phyloP scores from a whole-genome alignment of 345 rosid species.

The Carallia pectinifolia region DNA sequence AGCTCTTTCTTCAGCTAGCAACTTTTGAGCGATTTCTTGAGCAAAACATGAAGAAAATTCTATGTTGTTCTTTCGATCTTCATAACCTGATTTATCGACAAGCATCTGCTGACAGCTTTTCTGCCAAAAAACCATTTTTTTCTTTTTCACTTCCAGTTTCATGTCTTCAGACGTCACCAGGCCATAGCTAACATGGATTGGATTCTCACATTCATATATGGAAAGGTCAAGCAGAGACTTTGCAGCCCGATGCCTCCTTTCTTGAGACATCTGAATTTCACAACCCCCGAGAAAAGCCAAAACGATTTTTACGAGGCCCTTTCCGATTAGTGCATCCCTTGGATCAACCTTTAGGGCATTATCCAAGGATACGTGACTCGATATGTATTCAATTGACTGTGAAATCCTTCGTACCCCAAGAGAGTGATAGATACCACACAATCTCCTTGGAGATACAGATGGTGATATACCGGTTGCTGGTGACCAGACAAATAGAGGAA shows the following conservation, averaged over 20 bases:
- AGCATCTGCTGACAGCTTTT: background rate
- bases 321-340: conserved; percentile 6
- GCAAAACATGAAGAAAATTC: conserved; percentile 12
- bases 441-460: background rate
- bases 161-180: background rate
- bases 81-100: conserved; percentile 8
- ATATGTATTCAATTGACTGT: background rate
- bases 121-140: conserved; percentile 7
- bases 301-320: conserved; percentile 12
- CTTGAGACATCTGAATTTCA: background rate
- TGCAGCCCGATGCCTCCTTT: conserved; percentile 11
- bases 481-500: conserved; percentile 3
- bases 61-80: conserved; percentile 5
- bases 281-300: conserved; percentile 11
- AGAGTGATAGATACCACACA: background rate
- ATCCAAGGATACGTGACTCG: background rate
- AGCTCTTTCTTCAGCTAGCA: conserved; percentile 2
- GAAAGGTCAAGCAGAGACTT: conserved; percentile 12
- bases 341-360: background rate
- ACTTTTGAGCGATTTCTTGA: conserved; percentile 4
- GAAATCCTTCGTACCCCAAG: background rate
- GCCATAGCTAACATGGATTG: background rate
- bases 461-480: background rate
- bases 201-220: background rate
- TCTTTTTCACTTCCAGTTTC: background rate